Evolutionary conservation across 345 rosid species (phyloP).

Genomic region (Citrus unshiu): DNA sequence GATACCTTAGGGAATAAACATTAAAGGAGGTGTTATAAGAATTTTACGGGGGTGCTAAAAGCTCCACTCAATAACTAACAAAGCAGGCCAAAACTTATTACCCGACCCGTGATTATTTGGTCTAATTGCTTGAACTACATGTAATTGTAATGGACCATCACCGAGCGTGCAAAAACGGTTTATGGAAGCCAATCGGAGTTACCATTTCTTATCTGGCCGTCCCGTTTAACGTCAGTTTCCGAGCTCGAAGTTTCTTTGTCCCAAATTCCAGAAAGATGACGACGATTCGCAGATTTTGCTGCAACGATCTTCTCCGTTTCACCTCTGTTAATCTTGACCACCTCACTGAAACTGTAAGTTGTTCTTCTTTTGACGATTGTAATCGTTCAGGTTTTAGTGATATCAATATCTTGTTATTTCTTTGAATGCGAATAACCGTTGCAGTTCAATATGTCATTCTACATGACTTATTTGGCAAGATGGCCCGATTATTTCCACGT

Average conservation of each 20-base stretch:
- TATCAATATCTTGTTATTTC: not conserved
- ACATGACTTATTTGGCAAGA: slow-evolving; percentile 94
- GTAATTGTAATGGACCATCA: not conserved
- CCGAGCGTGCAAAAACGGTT: not conserved
- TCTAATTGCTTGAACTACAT: not conserved
- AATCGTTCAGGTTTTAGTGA: not conserved
- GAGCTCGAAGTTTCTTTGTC: not conserved
- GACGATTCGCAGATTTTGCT: slow-evolving; percentile 85
- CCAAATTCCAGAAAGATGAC: slow-evolving; percentile 52
- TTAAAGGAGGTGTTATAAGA: no score
- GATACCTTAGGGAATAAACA: no score
- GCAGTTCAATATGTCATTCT: slow-evolving; percentile 95
- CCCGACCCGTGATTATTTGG: not conserved
- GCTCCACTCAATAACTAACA: no score
- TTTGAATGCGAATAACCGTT: not conserved
- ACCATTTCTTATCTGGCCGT: not conserved
- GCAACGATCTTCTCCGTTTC: slow-evolving; percentile 90
- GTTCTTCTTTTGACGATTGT: not conserved
- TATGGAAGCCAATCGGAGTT: not conserved
- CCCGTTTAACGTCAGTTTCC: not conserved
- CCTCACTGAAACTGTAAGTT: slow-evolving; percentile 82
- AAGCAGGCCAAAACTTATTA: no score
- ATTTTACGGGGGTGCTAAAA: no score
- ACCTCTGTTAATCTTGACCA: slow-evolving; percentile 85
- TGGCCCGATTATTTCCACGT: slow-evolving; percentile 98